Conservation (phyloP, 2,329 filamentous ascomycete genomes). For the Microdochium paspali region DNA sequence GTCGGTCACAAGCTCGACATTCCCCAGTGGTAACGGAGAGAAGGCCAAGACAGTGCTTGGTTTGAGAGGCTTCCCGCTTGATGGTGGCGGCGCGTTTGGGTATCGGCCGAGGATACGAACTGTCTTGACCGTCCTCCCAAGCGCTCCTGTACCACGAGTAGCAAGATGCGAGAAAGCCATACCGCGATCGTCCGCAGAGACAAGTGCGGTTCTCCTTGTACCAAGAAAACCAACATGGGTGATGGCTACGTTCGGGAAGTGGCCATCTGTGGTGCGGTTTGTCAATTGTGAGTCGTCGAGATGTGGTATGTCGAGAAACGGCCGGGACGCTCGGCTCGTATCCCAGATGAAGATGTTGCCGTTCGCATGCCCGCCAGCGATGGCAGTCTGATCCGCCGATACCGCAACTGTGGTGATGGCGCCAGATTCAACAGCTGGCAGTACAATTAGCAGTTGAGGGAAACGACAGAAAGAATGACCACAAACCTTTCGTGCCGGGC, state of each 20-base stretch:
- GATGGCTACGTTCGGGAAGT: slow-evolving; percentile 67
- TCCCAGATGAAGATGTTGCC: slow-evolving; percentile 98
- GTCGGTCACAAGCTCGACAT: slow-evolving; percentile 82
- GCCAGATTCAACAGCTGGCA: slow-evolving; percentile 76
- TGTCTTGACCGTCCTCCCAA: slow-evolving; percentile 80
- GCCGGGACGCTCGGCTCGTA: slow-evolving; percentile 67
- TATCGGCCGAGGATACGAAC: slow-evolving; percentile 88
- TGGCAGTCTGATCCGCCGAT: slow-evolving; percentile 85
- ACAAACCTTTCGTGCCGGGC: slow-evolving; percentile 75
- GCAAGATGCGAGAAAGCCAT: slow-evolving; percentile 99
- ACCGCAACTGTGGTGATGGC: slow-evolving; percentile 79
- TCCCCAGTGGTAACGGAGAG: slow-evolving; percentile 83
- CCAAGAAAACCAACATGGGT: slow-evolving; percentile 93
- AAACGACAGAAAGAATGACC: too few species aligned
- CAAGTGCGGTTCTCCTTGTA: slow-evolving; percentile 84
- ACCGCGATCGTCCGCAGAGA: slow-evolving; percentile 87
- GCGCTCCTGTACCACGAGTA: slow-evolving; percentile 76
- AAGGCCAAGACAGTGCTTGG: slow-evolving; percentile 94
- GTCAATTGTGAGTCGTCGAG: slow-evolving; percentile 57
- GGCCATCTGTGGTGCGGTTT: slow-evolving; percentile 66
- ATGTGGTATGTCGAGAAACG: slow-evolving; percentile 80
- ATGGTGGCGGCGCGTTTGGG: slow-evolving; percentile 55
- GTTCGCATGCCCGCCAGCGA: slow-evolving; percentile 81
- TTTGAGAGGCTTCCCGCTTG: slow-evolving; percentile 59
- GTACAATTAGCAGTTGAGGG: not conserved